Evolutionary conservation across 2,329 filamentous ascomycete genomes (phyloP), one percentile per base, ranked within the genome.

Genomic region (Colletotrichum sp.): DNA sequence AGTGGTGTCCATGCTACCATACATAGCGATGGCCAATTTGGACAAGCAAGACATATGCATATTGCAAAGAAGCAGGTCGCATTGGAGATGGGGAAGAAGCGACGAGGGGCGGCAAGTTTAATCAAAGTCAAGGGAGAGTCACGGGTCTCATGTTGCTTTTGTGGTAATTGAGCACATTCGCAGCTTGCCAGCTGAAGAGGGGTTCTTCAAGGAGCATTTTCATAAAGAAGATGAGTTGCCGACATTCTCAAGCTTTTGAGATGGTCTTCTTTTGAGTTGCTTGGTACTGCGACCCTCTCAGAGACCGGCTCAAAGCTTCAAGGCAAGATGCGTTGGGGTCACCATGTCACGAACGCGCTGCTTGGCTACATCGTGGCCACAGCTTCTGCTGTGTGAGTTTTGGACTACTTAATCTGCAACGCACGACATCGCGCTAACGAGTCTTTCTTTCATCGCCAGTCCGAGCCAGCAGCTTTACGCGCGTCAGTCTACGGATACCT

Each of bases 341-440:
- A 55, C 12, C 69, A 49, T 30, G n/a, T 34, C n/a, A 39, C 55
- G 69, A 72, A 39, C 30, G 69, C 57, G n/a, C 36, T 75, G 72
- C 55, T 75, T 27, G 62, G 72, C 69, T 75, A 29, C 69, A 32
- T 72, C 32, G 72, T 66, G 27, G 72, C 69, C 30, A 68, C 69
- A 30, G 72, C 72, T 19, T 63, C 55, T 44, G 69, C 69, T 34
- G 55, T 72, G 72, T 75, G 16, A 75, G 72, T 75, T 68, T 16
- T 19, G 5, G 61, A 22, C 44, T 13, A 22, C 44, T 52, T 15
- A 63, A 32, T 25, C 59, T 22, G 59, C 44, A 52, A 52, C 44
- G 44, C 44, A 52, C 44, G 12, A 36, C 59, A 30, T 63, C 0
- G 59, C 13, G 61, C 61, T 64, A 64, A 64, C 61, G 13, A 39